Conservation (phyloP, 108 stramenopile species). For the Epipyxis sp. region DNA sequence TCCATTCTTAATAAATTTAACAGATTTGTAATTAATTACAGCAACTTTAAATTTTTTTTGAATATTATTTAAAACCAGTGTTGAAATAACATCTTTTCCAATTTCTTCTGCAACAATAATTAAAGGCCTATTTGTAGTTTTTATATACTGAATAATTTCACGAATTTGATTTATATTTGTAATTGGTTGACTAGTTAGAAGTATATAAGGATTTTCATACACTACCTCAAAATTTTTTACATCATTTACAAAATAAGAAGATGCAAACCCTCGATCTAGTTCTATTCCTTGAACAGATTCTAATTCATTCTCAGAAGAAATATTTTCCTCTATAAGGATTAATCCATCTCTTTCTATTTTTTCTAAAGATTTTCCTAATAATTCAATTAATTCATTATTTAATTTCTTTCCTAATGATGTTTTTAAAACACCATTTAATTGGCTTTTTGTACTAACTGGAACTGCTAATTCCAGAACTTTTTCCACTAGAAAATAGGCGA, state of each 20-base stretch:
- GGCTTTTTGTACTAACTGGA: background rate
- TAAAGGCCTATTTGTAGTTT: background rate
- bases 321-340: background rate
- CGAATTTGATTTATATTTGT: background rate
- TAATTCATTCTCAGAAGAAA: slow-evolving; percentile 1
- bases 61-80: background rate
- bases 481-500: background rate
- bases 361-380: background rate
- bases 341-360: slow-evolving; percentile 14
- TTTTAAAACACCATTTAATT: slow-evolving; percentile 9
- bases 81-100: slow-evolving; percentile 9
- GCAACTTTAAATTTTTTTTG: slow-evolving; percentile 20
- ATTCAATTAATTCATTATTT: slow-evolving; percentile 3
- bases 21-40: slow-evolving; percentile 1
- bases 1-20: slow-evolving; percentile 6
- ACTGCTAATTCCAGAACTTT: background rate
- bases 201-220: slow-evolving; percentile 9
- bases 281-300: slow-evolving; percentile 12
- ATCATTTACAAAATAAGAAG: slow-evolving; percentile 27
- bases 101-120: slow-evolving; percentile 17
- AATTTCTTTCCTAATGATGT: slow-evolving; percentile 24
- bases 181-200: background rate
- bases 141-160: slow-evolving; percentile 20
- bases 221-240: slow-evolving; percentile 10
- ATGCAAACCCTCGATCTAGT: slow-evolving; percentile 17